These are phyloP conservation scores for Leucocoprinus leucothites DNA, from an alignment of 768 basidiomycete species.

Conservation along the genomic window DNA sequence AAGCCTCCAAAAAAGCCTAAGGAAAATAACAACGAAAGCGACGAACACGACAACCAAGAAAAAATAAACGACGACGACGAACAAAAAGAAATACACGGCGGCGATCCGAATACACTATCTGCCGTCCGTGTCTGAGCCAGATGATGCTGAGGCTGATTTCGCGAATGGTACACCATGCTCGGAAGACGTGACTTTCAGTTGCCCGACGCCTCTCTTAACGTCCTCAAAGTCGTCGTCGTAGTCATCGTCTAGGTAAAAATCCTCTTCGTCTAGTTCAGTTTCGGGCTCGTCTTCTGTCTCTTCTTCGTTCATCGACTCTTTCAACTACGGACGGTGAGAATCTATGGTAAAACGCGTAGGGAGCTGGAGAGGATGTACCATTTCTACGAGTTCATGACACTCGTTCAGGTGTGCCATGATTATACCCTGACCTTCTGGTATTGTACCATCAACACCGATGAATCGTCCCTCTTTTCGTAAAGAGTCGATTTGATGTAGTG, in stretches of 20 bases:
- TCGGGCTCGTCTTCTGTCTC: constrained; percentile 37
- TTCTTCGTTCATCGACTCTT: constrained; percentile 78
- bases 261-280: constrained; percentile 30
- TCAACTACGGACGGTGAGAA: constrained; percentile 45
- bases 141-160: not conserved
- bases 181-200: not conserved
- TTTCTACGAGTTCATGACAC: constrained; percentile 93
- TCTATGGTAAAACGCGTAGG: not conserved
- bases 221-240: constrained; percentile 11
- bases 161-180: not conserved
- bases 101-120: not conserved
- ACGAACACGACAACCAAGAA: not conserved
- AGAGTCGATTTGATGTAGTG: constrained; percentile 92
- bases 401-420: constrained; percentile 95
- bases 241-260: constrained; percentile 52
- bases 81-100: not conserved
- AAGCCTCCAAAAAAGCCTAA: not conserved
- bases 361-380: constrained; percentile 48
- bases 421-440: constrained; percentile 96
- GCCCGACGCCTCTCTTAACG: not conserved
- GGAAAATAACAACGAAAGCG: not conserved
- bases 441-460: constrained; percentile 77
- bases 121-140: not conserved
- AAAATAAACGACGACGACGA: not conserved
- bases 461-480: constrained; percentile 94